Percentiles rank a stretch among this genome's conserved stretches.
These are phyloP conservation scores for Colletotrichum noveboracense DNA, from an alignment of 2,329 filamentous ascomycete genomes.

Conservation along the genomic window DNA sequence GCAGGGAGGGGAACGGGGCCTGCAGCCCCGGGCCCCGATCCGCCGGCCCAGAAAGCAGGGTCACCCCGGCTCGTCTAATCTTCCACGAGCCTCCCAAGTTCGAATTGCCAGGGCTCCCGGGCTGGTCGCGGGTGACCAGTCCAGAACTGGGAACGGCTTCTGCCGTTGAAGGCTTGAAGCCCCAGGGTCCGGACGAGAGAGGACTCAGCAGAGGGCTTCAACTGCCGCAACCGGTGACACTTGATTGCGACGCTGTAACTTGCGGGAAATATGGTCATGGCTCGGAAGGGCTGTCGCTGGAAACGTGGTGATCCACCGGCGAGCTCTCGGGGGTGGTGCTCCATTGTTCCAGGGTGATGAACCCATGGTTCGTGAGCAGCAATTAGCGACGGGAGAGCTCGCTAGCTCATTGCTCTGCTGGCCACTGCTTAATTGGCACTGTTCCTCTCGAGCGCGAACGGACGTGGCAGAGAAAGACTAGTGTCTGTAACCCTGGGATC, in stretches of 20 bases:
- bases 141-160: slow-evolving; percentile 12
- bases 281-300: neutral
- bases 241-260: slow-evolving; percentile 15
- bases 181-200: slow-evolving; percentile 1
- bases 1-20: neutral
- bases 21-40: slow-evolving; percentile 8
- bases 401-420: neutral
- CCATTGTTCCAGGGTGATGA: neutral
- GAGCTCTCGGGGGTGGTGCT: neutral
- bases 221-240: slow-evolving; percentile 13
- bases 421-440: neutral
- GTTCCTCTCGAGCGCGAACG: neutral
- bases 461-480: neutral
- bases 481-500: neutral
- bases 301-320: slow-evolving; percentile 12
- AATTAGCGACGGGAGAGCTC: neutral
- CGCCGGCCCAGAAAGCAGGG: slow-evolving; percentile 12
- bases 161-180: neutral
- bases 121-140: neutral
- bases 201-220: neutral
- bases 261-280: neutral
- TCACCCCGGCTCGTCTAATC: slow-evolving; percentile 19
- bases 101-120: slow-evolving; percentile 8
- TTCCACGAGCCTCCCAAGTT: slow-evolving; percentile 6
- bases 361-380: slow-evolving; percentile 13